Base-by-base conservation (phyloP, 345 rosid genomes). In the Geranium rotundifolium region DNA sequence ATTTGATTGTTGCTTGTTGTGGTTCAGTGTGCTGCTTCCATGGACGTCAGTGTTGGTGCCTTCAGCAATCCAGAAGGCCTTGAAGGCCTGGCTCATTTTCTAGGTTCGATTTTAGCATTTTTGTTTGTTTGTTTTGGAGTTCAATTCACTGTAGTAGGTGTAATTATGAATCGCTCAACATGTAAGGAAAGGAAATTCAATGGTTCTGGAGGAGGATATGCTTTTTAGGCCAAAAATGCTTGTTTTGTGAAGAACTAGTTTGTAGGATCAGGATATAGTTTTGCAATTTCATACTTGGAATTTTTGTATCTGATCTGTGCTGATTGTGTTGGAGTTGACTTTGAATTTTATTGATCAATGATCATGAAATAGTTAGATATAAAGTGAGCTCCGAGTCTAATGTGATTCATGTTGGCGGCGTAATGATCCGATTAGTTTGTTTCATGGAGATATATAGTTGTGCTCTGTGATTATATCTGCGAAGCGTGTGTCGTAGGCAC, bases 81-180 rank as follows among this genome's bases (percentile, higher is more conserved):
- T 5, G 95, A 87, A 70, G 98, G 98, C 68, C 81, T 92, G 19
- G 95, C 98, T 56, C 98, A 92, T 76, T 92, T 92, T 69, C 83
- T 92, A 0, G 98, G 98, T 91, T 41, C 14, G 7, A 4, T 41
- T 41, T 41, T 31, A 31, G 14, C 50, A 34, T 1, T 41, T 41
- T 41, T 12, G 50, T 41, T 41, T 41, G 50, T 41, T 31, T 31
- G 37, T 31, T 31, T 7, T 31, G 37, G 37, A 31, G 7, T 31
- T 31, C 37, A 31, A 31, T 31, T 31, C 37, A 31, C 37, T 31
- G 37, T 7, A 31, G 37, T 31, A 31, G 50, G 50, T 9, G 5
- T 41, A 6, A 41, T 5, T 41, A 9, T 31, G 10, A 41, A 41
- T 5, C 50, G 10, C 50, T 41, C 50, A 41, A 1, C 50, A 41